phyloP scores from a whole-genome alignment of 1,284 basidiomycete species.

The Schizophyllum amplum region DNA sequence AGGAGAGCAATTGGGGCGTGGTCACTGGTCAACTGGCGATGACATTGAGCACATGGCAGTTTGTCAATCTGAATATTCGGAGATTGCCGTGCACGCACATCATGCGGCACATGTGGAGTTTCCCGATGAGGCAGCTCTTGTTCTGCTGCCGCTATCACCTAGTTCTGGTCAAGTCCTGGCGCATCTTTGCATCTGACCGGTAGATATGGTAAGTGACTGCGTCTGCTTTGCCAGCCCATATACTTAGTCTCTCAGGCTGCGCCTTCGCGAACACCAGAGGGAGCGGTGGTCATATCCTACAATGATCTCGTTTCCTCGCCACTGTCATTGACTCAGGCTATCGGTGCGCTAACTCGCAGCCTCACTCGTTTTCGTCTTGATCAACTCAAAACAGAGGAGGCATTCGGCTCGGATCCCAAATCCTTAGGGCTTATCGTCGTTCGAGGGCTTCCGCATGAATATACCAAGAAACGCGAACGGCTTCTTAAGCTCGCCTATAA shows the following conservation, averaged over 20 bases:
- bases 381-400: conserved; percentile 65
- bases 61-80: too few species aligned
- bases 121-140: not conserved
- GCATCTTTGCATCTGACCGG: too few species aligned
- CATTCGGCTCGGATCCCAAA: conserved; percentile 71
- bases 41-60: too few species aligned
- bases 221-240: not conserved
- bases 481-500: conserved; percentile 66
- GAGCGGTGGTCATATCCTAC: conserved; percentile 69
- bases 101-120: not conserved
- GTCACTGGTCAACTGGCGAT: too few species aligned
- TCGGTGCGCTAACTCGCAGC: conserved; percentile 38
- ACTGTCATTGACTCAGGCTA: conserved; percentile 46
- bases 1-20: too few species aligned
- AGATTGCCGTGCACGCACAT: not conserved
- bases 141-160: too few species aligned
- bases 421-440: conserved; percentile 78
- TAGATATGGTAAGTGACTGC: too few species aligned
- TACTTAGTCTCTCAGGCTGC: conserved; percentile 7
- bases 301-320: conserved; percentile 51
- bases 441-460: conserved; percentile 68
- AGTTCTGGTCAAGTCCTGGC: too few species aligned
- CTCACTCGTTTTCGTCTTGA: conserved; percentile 1
- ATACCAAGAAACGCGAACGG: conserved; percentile 52
- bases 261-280: conserved; percentile 40